Evolutionary conservation across 2,329 filamentous ascomycete species (phyloP).

Genomic region (Monosporascus ibericus): DNA sequence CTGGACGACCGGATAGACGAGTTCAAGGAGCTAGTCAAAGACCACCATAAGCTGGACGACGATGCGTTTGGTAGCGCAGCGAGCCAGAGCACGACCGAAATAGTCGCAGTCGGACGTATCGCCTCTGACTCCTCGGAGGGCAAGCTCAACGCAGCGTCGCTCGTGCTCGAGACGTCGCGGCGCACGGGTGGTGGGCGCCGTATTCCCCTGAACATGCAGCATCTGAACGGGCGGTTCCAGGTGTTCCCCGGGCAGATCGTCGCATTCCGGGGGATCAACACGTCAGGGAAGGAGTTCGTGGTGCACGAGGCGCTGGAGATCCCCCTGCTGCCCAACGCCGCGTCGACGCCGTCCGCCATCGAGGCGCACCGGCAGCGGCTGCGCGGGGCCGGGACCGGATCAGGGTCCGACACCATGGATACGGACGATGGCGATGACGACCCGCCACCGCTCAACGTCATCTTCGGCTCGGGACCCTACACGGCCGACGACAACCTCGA

Average conservation of each 20-base stretch:
- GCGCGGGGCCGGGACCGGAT: constrained; percentile 38
- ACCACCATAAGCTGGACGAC: constrained; percentile 70
- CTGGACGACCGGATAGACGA: constrained; percentile 94
- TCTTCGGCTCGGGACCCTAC: constrained; percentile 82
- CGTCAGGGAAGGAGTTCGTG: constrained; percentile 75
- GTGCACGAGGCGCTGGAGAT: constrained; percentile 70
- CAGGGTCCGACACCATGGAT: constrained; percentile 52
- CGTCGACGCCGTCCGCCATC: constrained; percentile 60
- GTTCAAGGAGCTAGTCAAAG: constrained; percentile 68
- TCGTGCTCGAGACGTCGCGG: constrained; percentile 84
- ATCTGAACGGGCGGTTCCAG: constrained; percentile 58
- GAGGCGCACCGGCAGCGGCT: constrained; percentile 65
- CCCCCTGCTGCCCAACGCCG: constrained; percentile 69
- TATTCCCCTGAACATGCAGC: constrained; percentile 71
- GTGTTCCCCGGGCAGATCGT: constrained; percentile 96
- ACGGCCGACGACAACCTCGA: constrained; percentile 88
- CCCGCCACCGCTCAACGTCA: constrained; percentile 64
- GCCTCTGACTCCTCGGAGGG: constrained; percentile 83
- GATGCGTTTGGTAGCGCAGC: constrained; percentile 82
- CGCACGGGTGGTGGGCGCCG: constrained; percentile 76
- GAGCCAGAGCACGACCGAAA: constrained; percentile 74
- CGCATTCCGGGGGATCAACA: constrained; percentile 79
- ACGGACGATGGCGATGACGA: constrained; percentile 39
- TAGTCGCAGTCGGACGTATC: constrained; percentile 87
- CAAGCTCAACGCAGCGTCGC: constrained; percentile 75